Percentiles rank a stretch among this genome's conserved stretches.
Evolutionary conservation across 2,329 filamentous ascomycete genomes (phyloP).

Genomic region (Cladosporium sp.): DNA sequence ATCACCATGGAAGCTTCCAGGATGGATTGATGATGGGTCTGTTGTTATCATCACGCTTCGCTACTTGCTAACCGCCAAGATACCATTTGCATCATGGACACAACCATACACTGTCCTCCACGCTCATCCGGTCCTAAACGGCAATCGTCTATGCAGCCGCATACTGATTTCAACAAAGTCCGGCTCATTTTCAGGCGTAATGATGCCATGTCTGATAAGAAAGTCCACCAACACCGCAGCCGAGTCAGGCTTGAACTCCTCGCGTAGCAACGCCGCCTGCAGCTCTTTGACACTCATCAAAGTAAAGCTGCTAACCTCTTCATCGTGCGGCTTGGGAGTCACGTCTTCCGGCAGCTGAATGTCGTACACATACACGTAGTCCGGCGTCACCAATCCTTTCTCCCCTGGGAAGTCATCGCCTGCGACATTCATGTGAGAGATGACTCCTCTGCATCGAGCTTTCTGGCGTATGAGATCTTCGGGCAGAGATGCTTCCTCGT

Average conservation of each 20-base stretch:
- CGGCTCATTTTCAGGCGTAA: constrained; percentile 75
- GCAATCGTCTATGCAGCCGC: constrained; percentile 73
- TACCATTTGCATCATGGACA: not conserved
- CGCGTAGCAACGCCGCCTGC: constrained; percentile 64
- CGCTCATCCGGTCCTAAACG: constrained; percentile 52
- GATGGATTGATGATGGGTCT: not conserved
- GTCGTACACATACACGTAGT: constrained; percentile 88
- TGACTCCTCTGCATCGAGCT: constrained; percentile 62
- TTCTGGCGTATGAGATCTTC: constrained; percentile 64
- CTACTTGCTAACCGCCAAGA: not conserved
- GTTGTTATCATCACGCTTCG: not conserved
- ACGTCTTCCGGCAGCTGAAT: constrained; percentile 70
- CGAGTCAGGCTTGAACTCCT: constrained; percentile 90
- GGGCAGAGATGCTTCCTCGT: constrained; percentile 82
- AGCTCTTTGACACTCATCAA: constrained; percentile 74
- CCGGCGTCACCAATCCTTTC: constrained; percentile 77
- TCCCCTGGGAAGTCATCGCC: constrained; percentile 75
- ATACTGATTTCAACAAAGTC: constrained; percentile 72
- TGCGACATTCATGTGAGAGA: constrained; percentile 82
- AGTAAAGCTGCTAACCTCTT: constrained; percentile 81
- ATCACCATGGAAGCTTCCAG: not conserved
- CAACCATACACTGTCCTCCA: not conserved
- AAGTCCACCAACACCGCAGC: constrained; percentile 84
- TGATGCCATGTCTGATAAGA: constrained; percentile 76
- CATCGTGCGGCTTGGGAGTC: constrained; percentile 74